A percentile compares a stretch with the other conserved stretches of the same genome.
Conservation (phyloP, 2,329 filamentous ascomycete species). For the Ophiostoma sp. region DNA sequence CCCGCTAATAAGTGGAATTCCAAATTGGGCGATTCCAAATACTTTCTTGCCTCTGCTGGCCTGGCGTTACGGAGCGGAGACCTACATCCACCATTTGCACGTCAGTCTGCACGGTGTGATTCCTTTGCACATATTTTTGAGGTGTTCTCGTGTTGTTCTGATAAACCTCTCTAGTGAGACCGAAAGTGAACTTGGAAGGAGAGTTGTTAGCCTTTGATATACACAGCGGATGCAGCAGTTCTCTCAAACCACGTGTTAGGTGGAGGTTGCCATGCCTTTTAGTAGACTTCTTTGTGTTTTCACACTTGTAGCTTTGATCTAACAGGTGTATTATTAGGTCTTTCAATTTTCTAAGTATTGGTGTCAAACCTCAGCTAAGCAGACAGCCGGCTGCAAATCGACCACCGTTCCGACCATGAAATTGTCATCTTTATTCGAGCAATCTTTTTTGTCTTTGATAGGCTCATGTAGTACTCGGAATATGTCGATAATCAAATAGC, state of each 20-base stretch:
- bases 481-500: neutral
- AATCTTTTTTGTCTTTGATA: neutral
- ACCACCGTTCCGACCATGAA: no score
- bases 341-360: neutral
- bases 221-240: neutral
- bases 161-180: neutral
- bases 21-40: slow-evolving; percentile 24
- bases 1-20: slow-evolving; percentile 11
- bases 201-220: neutral
- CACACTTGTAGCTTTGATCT: no score
- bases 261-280: neutral
- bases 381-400: neutral
- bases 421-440: neutral
- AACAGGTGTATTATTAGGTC: neutral
- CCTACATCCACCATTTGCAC: neutral
- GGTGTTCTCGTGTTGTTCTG: neutral
- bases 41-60: neutral
- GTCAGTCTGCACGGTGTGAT: neutral
- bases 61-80: neutral
- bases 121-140: neutral
- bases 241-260: neutral
- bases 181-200: neutral
- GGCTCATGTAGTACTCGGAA: neutral
- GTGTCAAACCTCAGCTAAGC: neutral
- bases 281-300: no score